Percentiles rank a stretch among this genome's conserved stretches.
Evolutionary conservation across 306 rosid genomes (phyloP).

Genomic region (Comarum palustre): DNA sequence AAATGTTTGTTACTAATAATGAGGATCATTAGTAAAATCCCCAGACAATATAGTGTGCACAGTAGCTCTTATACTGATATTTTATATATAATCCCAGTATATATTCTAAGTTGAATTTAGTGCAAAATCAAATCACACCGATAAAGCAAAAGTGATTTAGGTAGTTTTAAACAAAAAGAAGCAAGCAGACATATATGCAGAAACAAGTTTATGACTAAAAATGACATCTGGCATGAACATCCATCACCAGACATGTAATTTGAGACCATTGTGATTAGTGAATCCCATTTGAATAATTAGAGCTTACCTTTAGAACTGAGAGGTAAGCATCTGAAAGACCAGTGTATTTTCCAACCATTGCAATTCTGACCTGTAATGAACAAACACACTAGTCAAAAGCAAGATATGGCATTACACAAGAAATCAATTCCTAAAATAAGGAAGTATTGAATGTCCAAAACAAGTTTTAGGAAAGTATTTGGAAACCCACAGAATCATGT

Average conservation of each 20-base stretch:
- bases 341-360: constrained; percentile 88
- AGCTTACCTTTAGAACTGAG: constrained; percentile 70
- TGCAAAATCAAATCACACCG: neutral
- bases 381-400: neutral
- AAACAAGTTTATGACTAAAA: neutral
- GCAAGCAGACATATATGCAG: neutral
- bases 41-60: neutral
- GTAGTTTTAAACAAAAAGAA: neutral
- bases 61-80: neutral
- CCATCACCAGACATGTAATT: neutral
- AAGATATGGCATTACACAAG: neutral
- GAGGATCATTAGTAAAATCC: neutral
- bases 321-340: constrained; percentile 86
- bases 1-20: neutral
- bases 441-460: neutral
- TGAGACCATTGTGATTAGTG: neutral
- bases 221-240: neutral
- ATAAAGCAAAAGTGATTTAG: neutral
- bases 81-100: neutral
- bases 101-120: neutral
- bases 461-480: constrained; percentile 3
- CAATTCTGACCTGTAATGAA: constrained; percentile 68
- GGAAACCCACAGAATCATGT: constrained; percentile 48
- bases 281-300: neutral
- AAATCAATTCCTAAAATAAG: neutral